A percentile compares a stretch with the other conserved stretches of the same genome.
phyloP scores from a whole-genome alignment of 345 rosid species.

The Corchorus olitorius region DNA sequence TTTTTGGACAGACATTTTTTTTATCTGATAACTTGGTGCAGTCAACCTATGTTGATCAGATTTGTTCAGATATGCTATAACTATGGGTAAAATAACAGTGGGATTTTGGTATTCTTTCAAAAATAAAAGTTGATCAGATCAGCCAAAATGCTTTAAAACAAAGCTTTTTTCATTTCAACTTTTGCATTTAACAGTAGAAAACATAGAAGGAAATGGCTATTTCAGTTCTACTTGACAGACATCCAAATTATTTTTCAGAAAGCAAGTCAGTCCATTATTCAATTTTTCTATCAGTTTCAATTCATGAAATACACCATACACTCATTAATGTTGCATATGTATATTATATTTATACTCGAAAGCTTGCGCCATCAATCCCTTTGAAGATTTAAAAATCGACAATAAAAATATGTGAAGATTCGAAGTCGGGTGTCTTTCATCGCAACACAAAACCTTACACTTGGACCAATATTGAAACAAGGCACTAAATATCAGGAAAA shows the following conservation, averaged over 20 bases:
- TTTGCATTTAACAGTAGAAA: background rate
- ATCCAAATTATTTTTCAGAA: background rate
- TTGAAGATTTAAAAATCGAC: too few species aligned
- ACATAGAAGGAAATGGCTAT: background rate
- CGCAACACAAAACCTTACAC: too few species aligned
- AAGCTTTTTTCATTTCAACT: slow-evolving; percentile 1
- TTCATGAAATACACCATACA: too few species aligned
- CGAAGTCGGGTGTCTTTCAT: too few species aligned
- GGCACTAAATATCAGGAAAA: background rate
- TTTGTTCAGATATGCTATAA: background rate
- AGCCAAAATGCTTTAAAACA: background rate
- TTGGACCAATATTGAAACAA: background rate
- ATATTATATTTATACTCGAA: too few species aligned
- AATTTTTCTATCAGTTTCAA: background rate
- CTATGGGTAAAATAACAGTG: background rate
- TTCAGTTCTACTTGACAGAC: background rate
- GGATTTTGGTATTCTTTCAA: background rate
- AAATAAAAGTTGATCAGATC: background rate
- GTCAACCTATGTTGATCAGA: background rate
- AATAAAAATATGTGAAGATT: too few species aligned
- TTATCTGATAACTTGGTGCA: slow-evolving; percentile 8
- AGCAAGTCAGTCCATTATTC: background rate
- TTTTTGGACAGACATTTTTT: background rate
- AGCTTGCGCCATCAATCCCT: too few species aligned
- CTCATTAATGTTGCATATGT: too few species aligned